Evolutionary conservation across 495 filamentous ascomycete species (phyloP), one percentile per base, ranked within the genome.

Genomic region (Aspergillus haitiensis): DNA sequence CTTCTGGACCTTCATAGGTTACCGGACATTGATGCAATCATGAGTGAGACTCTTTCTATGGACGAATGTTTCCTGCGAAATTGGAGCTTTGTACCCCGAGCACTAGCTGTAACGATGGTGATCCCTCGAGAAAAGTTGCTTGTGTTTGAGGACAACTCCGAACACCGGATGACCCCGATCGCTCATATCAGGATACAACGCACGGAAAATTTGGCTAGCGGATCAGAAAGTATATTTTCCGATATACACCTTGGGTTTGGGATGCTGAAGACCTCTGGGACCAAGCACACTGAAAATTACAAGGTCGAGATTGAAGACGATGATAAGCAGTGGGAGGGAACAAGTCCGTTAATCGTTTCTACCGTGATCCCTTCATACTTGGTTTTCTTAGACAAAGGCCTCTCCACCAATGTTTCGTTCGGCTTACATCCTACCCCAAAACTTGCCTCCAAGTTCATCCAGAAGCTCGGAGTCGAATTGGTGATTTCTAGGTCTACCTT

Each of bases 211-310:
- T 21, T 6, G 10, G 21, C 6, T 4, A 8, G 27, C 12, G 31
- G 16, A 31, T 16, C 39, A 31, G 16, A 33, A 27, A 47, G 45
- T 57, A 33, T 57, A 33, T 46, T 47, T 12, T 31, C 12, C 7
- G 39, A 56, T 39, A 64, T 76, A 6, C 72, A 77, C 39, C 40
- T 74, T 18, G 61, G 54, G n/a, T 77, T 77, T 56, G 75, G 75
- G 2, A 57, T 47, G 2, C 32, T 74, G 49, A 37, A 59, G 13
- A 69, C 65, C 18, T 52, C 42, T 7, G 67, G 72, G 2, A 39
- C 50, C 33, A 66, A 61, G 33, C 59, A 64, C 51, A 52, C 48
- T 51, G 66, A 75, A 16, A 56, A 55, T 11, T 72, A 70, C 60
- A 60, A 48, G 36, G 34, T 77, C 40, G 51, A 34, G 6, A 52